Base-by-base conservation (phyloP, 225 moss, liverwort and hornwort species). In the Antitrichia curtipendula region DNA sequence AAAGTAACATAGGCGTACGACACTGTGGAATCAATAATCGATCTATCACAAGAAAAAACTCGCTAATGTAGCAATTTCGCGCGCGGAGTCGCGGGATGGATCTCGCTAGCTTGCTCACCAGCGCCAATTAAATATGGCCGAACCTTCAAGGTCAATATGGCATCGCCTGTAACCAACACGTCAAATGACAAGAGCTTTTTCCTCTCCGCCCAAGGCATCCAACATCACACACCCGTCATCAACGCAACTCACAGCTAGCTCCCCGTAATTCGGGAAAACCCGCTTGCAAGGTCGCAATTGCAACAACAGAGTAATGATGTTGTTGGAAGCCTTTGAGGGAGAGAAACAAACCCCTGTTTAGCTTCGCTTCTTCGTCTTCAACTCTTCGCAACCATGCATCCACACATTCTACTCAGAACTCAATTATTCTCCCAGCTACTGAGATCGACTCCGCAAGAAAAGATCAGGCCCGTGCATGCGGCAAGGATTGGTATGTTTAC, bases 291-390 rank as follows among this genome's bases (percentile, higher is more conserved):
- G 69, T 58, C 21, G 54, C 80, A 72, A 59, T 80, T 80, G 81
- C 63, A 31, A 59, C 65, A 28, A 50, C 61, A 77, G 57, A 7
- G 66, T 50, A 15, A 59, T 45, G 86, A 41, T 86, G 66, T 82
- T 88, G 90, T 91, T 91, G 90, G 91, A 88, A 74, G 91, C 91
- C 90, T 90, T 91, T 75, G 79, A 83, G 91, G 90, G 90, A 90
- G 91, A 80, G 13, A 83, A 90, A 88, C 77, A 88, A 82, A 43
- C 90, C 20, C 89, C 38, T 88, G 91, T 38, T 60, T n/a, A 38
- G 16, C 25, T 49, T 17, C 11, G 16, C n/a, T 64, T 32, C 47
- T 54, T 61, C 36, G 9, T 61, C 60, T 28, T 74, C 41, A 63
- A 36, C n/a, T 20, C 84, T 61, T 49, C 56, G 29, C 32, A 23